Evolutionary conservation across 1,284 basidiomycete genomes (phyloP), one percentile per base, ranked within the genome.

Genomic region (Sporisorium sorghi): DNA sequence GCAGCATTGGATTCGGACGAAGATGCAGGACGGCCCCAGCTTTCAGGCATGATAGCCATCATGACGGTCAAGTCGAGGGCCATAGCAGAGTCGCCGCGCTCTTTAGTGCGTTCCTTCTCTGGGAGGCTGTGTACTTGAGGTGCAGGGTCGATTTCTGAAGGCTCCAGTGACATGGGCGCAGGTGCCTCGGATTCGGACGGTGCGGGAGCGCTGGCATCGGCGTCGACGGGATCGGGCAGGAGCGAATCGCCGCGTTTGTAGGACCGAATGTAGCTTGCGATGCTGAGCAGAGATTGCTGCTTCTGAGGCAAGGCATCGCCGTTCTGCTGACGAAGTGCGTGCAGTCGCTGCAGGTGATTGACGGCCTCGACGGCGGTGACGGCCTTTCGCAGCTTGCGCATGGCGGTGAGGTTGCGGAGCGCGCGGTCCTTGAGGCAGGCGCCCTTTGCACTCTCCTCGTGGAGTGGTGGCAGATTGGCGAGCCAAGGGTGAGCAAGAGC

Each of bases 401-500:
- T 78, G 35, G 79, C 66, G 24, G 73, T 57, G 32, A 76, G 62
- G 43, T 80, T 71, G 53, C 76, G 70, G n/a, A 73, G 67, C 3
- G 78, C 66, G 33, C 65, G 58, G 14, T 79, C 66, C 60, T 81
- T 81, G 64, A 82, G 79, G 43, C 75, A 79, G 43, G 66, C 69
- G 19, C 80, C 80, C 44, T 70, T 71, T 26, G 72, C 47, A 9
- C 57, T 73, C 33, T 76, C 67, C 47, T 79, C 77, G 68, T 77
- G 69, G 7, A 76, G 37, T n/a, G 69, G 67, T 1, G 78, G 79
- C 19, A 81, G 58, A 24, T 80, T 52, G 51, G 71, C 68, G 28
- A 84, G 69, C 79, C 82, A 84, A 0, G 83, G 82, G 37, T 84
- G 82, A 11, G 71, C 32, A 30, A 84, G 66, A 2, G 82, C 83